phyloP scores from a whole-genome alignment of 441 rosid species.

The Kokia cookei region DNA sequence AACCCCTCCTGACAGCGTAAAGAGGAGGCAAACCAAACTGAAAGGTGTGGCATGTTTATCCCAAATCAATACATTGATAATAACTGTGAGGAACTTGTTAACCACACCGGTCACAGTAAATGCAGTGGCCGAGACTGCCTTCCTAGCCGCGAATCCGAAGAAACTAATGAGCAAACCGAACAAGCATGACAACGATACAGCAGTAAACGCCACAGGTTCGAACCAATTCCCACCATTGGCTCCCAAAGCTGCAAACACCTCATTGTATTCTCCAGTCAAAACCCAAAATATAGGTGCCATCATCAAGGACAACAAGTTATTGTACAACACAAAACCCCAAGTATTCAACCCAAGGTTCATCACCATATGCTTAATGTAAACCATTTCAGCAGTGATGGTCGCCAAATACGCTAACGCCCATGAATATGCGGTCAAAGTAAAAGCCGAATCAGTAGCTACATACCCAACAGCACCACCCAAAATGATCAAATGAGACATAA shows the following conservation, averaged over 20 bases:
- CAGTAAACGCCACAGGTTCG: conserved; percentile 50
- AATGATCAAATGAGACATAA: conserved; percentile 52
- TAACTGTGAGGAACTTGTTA: conserved; percentile 87
- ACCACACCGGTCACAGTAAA: conserved; percentile 96
- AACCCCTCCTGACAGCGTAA: conserved; percentile 76
- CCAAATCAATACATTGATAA: conserved; percentile 90
- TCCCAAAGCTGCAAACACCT: conserved; percentile 55
- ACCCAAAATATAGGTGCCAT: conserved; percentile 84
- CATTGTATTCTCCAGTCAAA: conserved; percentile 64
- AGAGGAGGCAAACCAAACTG: conserved; percentile 77
- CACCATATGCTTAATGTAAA: conserved; percentile 90
- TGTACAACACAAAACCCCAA: conserved; percentile 88
- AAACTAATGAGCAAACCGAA: conserved; percentile 88
- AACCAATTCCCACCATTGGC: conserved; percentile 54
- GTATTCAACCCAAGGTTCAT: conserved; percentile 85
- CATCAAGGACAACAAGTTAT: conserved; percentile 77
- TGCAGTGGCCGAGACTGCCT: conserved; percentile 87
- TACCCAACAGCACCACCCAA: conserved; percentile 86
- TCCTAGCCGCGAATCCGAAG: conserved; percentile 95
- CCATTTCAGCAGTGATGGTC: conserved; percentile 89
- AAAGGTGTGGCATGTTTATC: conserved; percentile 90
- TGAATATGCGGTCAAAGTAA: conserved; percentile 73
- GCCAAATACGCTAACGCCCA: conserved; percentile 87
- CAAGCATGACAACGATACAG: conserved; percentile 73
- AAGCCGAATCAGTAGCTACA: conserved; percentile 84